Percentiles rank a stretch among this genome's conserved stretches.
These are phyloP conservation scores for Backusella australiensis DNA, from an alignment of 192 early-diverging fungal species.

Conservation along the genomic window DNA sequence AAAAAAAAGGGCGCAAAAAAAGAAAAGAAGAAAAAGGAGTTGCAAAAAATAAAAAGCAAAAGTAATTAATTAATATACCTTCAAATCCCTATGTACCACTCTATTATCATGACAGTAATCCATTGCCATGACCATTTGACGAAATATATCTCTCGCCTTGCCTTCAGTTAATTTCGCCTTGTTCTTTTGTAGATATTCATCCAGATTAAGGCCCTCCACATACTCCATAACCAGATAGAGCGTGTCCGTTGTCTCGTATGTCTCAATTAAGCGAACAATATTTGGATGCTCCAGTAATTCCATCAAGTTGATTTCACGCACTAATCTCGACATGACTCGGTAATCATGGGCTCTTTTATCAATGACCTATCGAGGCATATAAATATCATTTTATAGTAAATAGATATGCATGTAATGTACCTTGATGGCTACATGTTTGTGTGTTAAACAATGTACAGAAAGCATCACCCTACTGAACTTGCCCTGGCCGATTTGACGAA, in stretches of 20 bases:
- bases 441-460: conserved; percentile 55
- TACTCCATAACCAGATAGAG: conserved; percentile 89
- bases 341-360: conserved; percentile 49
- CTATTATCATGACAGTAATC: conserved; percentile 67
- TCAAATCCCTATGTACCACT: conserved; percentile 84
- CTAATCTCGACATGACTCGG: conserved; percentile 56
- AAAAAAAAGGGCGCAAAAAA: not conserved
- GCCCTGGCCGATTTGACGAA: conserved; percentile 73
- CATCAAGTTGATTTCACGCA: conserved; percentile 76
- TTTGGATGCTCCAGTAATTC: conserved; percentile 88
- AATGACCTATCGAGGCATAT: conserved; percentile 38
- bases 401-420: conserved; percentile 2
- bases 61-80: conserved; percentile 47
- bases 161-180: conserved; percentile 73
- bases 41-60: not conserved
- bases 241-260: conserved; percentile 72
- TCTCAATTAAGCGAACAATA: conserved; percentile 85
- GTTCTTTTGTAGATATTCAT: conserved; percentile 75
- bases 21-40: not conserved
- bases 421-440: conserved; percentile 36
- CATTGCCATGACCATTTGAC: conserved; percentile 79
- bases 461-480: conserved; percentile 82
- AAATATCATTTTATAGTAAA: not conserved
- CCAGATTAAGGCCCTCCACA: conserved; percentile 78
- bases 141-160: conserved; percentile 80